Evolutionary conservation across 2,329 filamentous ascomycete genomes (phyloP).

Genomic region (Pseudogymnoascus sp.): DNA sequence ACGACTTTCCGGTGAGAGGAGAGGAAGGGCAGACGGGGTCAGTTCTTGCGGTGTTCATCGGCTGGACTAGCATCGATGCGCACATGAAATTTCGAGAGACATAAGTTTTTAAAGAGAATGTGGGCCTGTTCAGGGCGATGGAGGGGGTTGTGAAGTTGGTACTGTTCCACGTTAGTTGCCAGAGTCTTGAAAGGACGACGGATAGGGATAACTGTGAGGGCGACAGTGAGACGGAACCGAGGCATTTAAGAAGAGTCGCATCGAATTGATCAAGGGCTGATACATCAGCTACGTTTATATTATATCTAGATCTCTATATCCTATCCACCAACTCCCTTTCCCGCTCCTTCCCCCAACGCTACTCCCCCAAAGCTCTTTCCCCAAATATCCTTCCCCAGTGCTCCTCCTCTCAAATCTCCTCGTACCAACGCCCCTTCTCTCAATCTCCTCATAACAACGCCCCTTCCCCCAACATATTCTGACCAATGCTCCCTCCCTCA

Average conservation of each 20-base stretch:
- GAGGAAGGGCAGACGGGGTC: slow-evolving; percentile 25
- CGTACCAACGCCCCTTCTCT: not conserved
- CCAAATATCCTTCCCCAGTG: not conserved
- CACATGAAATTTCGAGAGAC: slow-evolving; percentile 32
- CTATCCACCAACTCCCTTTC: not conserved
- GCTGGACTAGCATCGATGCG: slow-evolving; percentile 34
- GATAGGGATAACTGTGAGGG: not conserved
- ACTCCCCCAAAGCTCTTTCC: not conserved
- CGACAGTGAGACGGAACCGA: not conserved
- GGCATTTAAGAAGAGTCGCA: not conserved
- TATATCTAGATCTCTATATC: not conserved
- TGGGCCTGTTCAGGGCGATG: slow-evolving; percentile 15
- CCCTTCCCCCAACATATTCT: not conserved
- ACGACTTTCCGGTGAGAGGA: slow-evolving; percentile 26
- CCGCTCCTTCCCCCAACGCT: not conserved
- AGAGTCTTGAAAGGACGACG: not conserved
- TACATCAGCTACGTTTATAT: not conserved
- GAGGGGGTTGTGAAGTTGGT: slow-evolving; percentile 20
- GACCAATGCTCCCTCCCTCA: no score
- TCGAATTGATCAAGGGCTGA: not conserved
- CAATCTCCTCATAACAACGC: not conserved
- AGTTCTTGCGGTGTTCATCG: slow-evolving; percentile 27
- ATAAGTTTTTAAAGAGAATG: slow-evolving; percentile 30
- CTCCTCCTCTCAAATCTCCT: not conserved
- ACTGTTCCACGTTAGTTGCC: slow-evolving; percentile 20